Evolutionary conservation across 768 basidiomycete species (phyloP), one percentile per base, ranked within the genome.

Genomic region (Antrodiella citrinella): DNA sequence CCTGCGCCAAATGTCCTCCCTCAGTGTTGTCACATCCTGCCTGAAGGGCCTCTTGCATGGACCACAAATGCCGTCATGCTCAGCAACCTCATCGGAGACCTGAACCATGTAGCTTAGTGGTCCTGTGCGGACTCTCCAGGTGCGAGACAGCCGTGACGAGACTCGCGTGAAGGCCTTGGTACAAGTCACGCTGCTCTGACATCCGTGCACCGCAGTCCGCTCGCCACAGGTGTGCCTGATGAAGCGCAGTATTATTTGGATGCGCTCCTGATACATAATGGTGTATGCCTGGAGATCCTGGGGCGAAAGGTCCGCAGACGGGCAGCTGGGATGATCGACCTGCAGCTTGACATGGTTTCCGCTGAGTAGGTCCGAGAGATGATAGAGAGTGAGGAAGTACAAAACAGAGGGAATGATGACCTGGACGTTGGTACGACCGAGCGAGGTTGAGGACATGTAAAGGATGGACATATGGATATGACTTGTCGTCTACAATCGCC

Each of bases 381-480:
- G 71, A 54, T 82, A 81, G 11, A 80, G 59, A 22, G 78, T 78
- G n/a, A 81, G 69, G 62, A 80, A 80, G 55, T 80, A 82, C 10
- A 80, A 49, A 7, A 71, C 74, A 7, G 77, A 72, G 2, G 79
- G 79, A 26, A 79, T 50, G 44, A 80, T 54, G 46, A 77, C 61
- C 21, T 61, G 65, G 15, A 74, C 65, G 56, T 80, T 68, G 12
- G 69, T 70, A n/a, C 58, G 78, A 76, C 44, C 72, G 67, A 12
- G 78, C 77, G 38, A 81, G 72, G 50, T 78, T 77, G 47, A 81
- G 70, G 26, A 80, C 72, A 55, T 77, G 76, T 22, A 82, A 52
- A 7, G 80, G 80, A 56, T 82, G 80, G 23, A 75, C 75, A 51
- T 73, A 78, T 13, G 80, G 80, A 55, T 76, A 80, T n/a, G 75